Percentiles rank a stretch among this genome's conserved stretches.
Conservation (phyloP, 352 stramenopile species). For the Thalassiosira pacifica region DNA sequence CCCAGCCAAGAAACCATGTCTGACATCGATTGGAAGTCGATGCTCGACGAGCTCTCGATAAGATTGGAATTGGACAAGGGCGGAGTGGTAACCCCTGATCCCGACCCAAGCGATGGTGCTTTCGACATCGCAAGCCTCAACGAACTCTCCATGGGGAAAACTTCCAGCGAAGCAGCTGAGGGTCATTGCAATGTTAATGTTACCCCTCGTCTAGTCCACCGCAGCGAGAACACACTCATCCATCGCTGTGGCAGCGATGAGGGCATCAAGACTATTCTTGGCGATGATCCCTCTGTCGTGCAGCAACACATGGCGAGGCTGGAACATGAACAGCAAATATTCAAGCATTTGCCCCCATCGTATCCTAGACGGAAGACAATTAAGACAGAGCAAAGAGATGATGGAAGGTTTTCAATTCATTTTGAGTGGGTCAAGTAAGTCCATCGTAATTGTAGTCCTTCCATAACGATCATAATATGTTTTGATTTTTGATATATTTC, state of each 20-base stretch:
- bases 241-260: not conserved
- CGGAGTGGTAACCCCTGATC: not conserved
- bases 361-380: not conserved
- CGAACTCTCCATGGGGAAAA: not conserved
- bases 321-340: not conserved
- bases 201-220: not conserved
- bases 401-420: not conserved
- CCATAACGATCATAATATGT: not conserved
- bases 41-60: not conserved
- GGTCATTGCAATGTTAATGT: not conserved
- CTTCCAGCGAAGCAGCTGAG: not conserved
- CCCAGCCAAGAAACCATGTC: not conserved
- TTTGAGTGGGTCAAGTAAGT: slow-evolving; percentile 6
- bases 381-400: not conserved
- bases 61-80: not conserved
- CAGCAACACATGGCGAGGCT: not conserved
- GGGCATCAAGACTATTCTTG: not conserved
- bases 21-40: not conserved
- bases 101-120: not conserved
- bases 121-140: not conserved
- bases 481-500: not conserved
- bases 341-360: not conserved
- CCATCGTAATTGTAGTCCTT: too few relatives aligned
- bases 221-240: not conserved
- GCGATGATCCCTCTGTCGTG: not conserved